phyloP scores from a whole-genome alignment of 768 basidiomycete species.

The Gloeophyllum trabeum region DNA sequence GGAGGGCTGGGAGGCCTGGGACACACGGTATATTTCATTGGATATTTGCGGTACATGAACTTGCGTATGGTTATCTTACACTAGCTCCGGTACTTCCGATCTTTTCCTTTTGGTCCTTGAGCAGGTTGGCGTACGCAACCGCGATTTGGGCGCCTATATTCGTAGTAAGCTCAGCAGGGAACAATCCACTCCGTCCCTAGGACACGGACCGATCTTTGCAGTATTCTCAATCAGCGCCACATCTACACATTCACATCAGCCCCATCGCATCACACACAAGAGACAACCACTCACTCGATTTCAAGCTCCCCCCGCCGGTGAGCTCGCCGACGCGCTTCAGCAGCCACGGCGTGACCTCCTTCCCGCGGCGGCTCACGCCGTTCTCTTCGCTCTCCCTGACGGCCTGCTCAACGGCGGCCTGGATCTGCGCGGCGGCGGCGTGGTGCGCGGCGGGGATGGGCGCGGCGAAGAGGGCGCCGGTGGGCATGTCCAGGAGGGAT shows the following conservation, averaged over 20 bases:
- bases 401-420: constrained; percentile 74
- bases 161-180: not conserved
- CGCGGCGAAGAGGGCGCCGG: constrained; percentile 75
- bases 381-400: constrained; percentile 73
- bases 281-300: constrained; percentile 40
- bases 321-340: constrained; percentile 74
- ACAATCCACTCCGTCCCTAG: no score
- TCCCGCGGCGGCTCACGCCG: constrained; percentile 71
- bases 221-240: constrained; percentile 86
- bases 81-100: constrained; percentile 6
- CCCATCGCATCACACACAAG: not conserved
- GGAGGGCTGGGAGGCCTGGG: no score
- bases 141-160: constrained; percentile 67
- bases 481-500: constrained; percentile 55
- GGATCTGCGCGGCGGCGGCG: constrained; percentile 52
- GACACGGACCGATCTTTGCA: constrained; percentile 66
- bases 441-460: constrained; percentile 82
- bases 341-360: constrained; percentile 93
- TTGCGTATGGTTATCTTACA: not conserved
- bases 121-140: constrained; percentile 53
- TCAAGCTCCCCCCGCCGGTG: constrained; percentile 63
- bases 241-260: constrained; percentile 32
- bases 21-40: no score
- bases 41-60: no score
- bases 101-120: not conserved